phyloP scores from a whole-genome alignment of 2,329 filamentous ascomycete genomes.

The Nigrospora oryzae region DNA sequence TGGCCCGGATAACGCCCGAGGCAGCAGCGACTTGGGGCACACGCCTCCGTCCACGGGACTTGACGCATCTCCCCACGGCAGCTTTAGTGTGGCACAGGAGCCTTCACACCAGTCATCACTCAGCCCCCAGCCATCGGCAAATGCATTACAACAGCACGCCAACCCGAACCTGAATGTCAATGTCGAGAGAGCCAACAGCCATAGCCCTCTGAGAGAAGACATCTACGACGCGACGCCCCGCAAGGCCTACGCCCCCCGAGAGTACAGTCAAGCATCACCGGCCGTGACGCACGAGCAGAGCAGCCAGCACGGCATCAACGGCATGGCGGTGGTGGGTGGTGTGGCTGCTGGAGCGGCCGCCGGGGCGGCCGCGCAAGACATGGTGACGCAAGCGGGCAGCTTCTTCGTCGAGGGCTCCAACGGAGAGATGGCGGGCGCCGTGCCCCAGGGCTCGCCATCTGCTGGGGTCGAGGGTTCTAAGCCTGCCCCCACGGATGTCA shows the following conservation, averaged over 20 bases:
- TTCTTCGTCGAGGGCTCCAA: constrained; percentile 4
- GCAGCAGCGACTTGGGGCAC: constrained; percentile 2
- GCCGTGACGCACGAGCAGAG: neutral
- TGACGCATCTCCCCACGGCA: constrained; percentile 8
- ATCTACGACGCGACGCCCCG: constrained; percentile 21
- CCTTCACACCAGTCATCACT: constrained; percentile 6
- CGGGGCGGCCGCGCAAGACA: neutral
- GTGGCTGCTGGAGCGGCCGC: constrained; percentile 1
- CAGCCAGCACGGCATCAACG: constrained; percentile 1
- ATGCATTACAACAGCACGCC: constrained; percentile 13
- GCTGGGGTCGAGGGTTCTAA: neutral
- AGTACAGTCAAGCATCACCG: constrained; percentile 1
- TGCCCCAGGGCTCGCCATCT: neutral
- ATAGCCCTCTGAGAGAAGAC: constrained; percentile 12
- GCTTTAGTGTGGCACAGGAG: constrained; percentile 16
- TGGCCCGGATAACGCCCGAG: neutral
- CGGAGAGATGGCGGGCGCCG: constrained; percentile 1
- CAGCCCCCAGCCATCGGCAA: constrained; percentile 1
- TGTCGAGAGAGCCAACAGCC: constrained; percentile 15
- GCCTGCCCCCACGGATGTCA: neutral
- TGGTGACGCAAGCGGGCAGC: constrained; percentile 2
- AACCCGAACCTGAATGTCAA: constrained; percentile 16
- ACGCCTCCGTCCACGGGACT: constrained; percentile 5
- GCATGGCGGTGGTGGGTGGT: neutral
- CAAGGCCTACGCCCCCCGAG: neutral